Conservation (phyloP, 352 stramenopile species). For the Pythium sukuiense region DNA sequence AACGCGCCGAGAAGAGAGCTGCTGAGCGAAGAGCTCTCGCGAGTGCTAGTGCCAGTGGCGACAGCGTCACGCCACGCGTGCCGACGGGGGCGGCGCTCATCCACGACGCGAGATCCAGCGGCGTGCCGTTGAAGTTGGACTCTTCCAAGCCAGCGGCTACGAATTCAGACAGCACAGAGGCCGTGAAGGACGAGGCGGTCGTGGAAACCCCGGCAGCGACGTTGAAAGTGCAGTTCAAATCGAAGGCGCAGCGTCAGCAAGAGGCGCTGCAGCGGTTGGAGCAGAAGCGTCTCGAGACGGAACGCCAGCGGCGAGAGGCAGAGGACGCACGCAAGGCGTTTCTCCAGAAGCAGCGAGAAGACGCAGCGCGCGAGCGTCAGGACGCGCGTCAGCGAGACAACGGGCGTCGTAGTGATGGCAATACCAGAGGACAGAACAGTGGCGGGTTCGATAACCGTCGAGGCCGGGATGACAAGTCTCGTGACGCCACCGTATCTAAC, state of each 20-base stretch:
- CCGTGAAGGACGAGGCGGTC: not conserved
- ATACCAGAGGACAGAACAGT: conserved; percentile 13
- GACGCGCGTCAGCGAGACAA: conserved; percentile 22
- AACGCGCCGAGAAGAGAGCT: conserved; percentile 50
- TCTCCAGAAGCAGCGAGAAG: conserved; percentile 50
- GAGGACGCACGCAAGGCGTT: conserved; percentile 67
- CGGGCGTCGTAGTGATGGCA: not conserved
- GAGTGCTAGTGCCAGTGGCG: not conserved
- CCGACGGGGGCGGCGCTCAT: conserved; percentile 28
- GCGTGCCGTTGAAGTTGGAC: conserved; percentile 35
- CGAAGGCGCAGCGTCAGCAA: conserved; percentile 79
- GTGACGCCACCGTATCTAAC: not conserved
- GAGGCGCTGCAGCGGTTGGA: conserved; percentile 72
- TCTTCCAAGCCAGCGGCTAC: conserved; percentile 15
- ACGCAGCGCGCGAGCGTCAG: conserved; percentile 31
- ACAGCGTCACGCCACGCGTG: not conserved
- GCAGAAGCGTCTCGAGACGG: conserved; percentile 67
- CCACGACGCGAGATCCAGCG: conserved; percentile 26
- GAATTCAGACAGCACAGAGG: not conserved
- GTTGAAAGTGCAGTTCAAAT: conserved; percentile 67
- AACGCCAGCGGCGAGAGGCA: conserved; percentile 51
- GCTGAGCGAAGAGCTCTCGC: conserved; percentile 26
- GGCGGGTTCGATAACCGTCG: conserved; percentile 10
- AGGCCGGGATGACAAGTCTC: conserved; percentile 2
- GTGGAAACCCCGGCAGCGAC: conserved; percentile 1